Evolutionary conservation across 192 early-diverging fungal species (phyloP).

Genomic region (Mortierella claussenii): DNA sequence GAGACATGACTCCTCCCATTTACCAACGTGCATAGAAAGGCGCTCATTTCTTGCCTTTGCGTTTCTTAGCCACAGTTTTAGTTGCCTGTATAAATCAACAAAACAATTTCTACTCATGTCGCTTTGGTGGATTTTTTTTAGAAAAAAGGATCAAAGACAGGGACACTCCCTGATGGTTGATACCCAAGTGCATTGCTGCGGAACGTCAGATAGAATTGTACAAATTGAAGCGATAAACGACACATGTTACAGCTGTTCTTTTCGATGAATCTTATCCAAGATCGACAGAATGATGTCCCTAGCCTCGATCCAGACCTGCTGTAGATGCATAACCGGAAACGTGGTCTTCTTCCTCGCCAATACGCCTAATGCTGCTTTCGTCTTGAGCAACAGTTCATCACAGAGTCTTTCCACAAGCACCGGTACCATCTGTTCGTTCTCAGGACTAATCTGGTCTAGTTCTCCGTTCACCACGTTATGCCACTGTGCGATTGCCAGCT

Average conservation of each 20-base stretch:
- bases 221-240: too few species aligned
- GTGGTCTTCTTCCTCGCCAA: constrained; percentile 46
- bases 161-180: too few species aligned
- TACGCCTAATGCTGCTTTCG: constrained; percentile 14
- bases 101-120: too few species aligned
- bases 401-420: constrained; percentile 51
- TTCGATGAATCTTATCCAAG: constrained; percentile 35
- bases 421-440: constrained; percentile 53
- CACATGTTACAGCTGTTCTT: constrained; percentile 14
- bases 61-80: too few species aligned
- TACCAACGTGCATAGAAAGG: too few species aligned
- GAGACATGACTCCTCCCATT: too few species aligned
- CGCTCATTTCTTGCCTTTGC: too few species aligned
- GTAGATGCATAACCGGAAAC: constrained; percentile 33
- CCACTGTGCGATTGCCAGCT: constrained; percentile 53
- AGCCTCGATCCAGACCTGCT: constrained; percentile 50
- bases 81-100: too few species aligned
- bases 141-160: too few species aligned
- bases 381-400: constrained; percentile 10
- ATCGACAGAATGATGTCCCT: constrained; percentile 41
- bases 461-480: constrained; percentile 60
- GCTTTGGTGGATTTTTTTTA: too few species aligned
- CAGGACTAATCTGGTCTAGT: constrained; percentile 50
- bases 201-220: too few species aligned
- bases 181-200: too few species aligned